Conservation (phyloP, 1,284 basidiomycete genomes). For the Apiotrichum veenhuisii region DNA sequence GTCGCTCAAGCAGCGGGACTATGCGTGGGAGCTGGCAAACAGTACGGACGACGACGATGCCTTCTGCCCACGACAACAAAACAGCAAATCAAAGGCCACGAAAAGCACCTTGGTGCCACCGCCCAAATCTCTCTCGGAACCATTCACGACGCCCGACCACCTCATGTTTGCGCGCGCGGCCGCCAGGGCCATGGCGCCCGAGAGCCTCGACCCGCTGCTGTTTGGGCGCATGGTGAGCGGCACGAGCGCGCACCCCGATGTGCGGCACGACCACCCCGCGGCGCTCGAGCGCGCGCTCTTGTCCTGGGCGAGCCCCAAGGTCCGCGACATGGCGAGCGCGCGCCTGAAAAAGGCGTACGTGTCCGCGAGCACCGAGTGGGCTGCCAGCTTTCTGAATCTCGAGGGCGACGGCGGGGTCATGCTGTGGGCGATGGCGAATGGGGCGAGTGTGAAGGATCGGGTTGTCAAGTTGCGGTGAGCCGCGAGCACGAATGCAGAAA, state of each 20-base stretch:
- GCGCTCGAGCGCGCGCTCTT: constrained; percentile 31
- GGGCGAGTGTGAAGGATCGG: constrained; percentile 21
- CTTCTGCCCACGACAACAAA: no score
- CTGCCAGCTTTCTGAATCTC: constrained; percentile 19
- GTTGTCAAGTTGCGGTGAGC: constrained; percentile 23
- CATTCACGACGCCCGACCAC: background rate
- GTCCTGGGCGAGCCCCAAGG: constrained; percentile 25
- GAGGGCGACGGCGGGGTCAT: constrained; percentile 13
- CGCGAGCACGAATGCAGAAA: no score
- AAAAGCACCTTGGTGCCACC: background rate
- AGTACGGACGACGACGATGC: background rate
- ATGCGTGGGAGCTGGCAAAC: background rate
- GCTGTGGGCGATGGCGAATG: constrained; percentile 24
- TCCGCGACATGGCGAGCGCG: constrained; percentile 32
- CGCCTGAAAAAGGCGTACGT: constrained; percentile 34
- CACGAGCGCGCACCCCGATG: background rate
- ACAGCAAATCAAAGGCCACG: background rate
- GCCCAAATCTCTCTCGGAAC: background rate
- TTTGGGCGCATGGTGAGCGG: constrained; percentile 22
- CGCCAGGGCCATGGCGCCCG: constrained; percentile 19
- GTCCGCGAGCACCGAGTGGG: constrained; percentile 26
- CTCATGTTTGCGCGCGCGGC: constrained; percentile 14
- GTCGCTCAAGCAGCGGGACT: background rate
- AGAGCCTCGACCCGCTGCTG: constrained; percentile 29
- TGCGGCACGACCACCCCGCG: background rate